Base-by-base conservation (phyloP, 2,329 filamentous ascomycete species). In the Diaporthe vaccinii region DNA sequence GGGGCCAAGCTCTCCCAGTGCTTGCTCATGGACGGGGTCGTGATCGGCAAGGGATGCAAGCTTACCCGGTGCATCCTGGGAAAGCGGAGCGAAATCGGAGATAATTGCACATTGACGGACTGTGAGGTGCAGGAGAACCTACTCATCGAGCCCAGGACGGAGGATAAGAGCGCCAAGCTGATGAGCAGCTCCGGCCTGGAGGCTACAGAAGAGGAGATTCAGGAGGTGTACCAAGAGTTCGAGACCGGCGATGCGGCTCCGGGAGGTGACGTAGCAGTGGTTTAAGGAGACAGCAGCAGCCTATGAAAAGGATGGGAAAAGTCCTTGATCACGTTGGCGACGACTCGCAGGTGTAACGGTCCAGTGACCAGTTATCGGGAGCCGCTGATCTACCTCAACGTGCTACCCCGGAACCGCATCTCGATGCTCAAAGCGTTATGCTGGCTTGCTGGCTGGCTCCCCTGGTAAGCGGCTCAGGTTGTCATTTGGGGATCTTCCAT, bases 111-210 rank as follows among this genome's bases (percentile, higher is more conserved):
- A n/a, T 84, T 98, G 78, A 95, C 93, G 72, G 94, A 98, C 76
- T 98, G 96, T 80, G 95, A 98, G 84, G 93, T 98, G 7, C 95
- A 98, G 82, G 95, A 98, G 83, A 96, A 96, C 81, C 88, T 96
- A 12, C 89, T 98, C 1, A 92, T 96, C 61, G 96, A 97, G 80
- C 90, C 94, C n/a, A 93, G 85, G 82, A 91, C 91, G 75, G 91
- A 93, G 83, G 91, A 92, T 75, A 93, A 92, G 82, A 89, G 91
- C 77, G 90, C 89, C 78, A 92, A 91, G 79, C 86, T 93, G 76
- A 93, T 93, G 91, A 91, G 89, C 80, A 92, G 91, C 10, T 90
- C 91, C 39, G 91, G 91, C 1, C 83, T 93, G 74, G 91, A 93
- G 79, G 91, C 90, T 8, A 92, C 89, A 5, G 89, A 92, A 78